Conservation (phyloP, 768 basidiomycete genomes). For the Russula olivacea region DNA sequence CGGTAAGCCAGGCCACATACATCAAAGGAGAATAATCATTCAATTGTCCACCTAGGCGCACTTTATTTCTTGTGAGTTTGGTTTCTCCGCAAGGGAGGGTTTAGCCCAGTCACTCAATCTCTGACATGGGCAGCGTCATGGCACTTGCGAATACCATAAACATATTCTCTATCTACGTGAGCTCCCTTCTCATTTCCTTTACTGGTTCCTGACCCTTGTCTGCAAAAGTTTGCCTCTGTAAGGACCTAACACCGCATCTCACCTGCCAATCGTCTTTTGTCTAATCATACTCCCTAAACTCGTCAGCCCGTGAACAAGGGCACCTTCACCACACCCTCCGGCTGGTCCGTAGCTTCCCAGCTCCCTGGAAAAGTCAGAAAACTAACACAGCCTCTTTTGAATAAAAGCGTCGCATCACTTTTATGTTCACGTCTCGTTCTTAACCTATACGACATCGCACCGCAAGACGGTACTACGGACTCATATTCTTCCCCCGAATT, state of each 20-base stretch:
- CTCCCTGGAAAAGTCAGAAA: not conserved
- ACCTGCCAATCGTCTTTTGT: slow-evolving; percentile 26
- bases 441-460: slow-evolving; percentile 43
- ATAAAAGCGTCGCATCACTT: slow-evolving; percentile 41
- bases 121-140: slow-evolving; percentile 39
- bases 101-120: slow-evolving; percentile 7
- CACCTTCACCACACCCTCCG: slow-evolving; percentile 45
- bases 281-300: slow-evolving; percentile 24
- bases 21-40: not conserved
- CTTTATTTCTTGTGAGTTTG: slow-evolving; percentile 49
- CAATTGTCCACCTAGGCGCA: slow-evolving; percentile 35
- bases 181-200: slow-evolving; percentile 1
- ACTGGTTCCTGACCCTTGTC: not conserved
- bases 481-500: not conserved
- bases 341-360: slow-evolving; percentile 34
- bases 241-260: slow-evolving; percentile 9
- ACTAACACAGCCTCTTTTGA: not conserved
- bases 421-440: slow-evolving; percentile 54
- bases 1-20: slow-evolving; percentile 31
- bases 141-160: slow-evolving; percentile 47
- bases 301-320: slow-evolving; percentile 44
- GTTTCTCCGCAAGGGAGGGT: not conserved
- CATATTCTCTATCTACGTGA: slow-evolving; percentile 38
- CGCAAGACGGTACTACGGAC: not conserved
- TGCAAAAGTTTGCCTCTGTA: slow-evolving; percentile 26